These are phyloP conservation scores for Achaetomiella virescens DNA, from an alignment of 495 filamentous ascomycete species.

Conservation along the genomic window DNA sequence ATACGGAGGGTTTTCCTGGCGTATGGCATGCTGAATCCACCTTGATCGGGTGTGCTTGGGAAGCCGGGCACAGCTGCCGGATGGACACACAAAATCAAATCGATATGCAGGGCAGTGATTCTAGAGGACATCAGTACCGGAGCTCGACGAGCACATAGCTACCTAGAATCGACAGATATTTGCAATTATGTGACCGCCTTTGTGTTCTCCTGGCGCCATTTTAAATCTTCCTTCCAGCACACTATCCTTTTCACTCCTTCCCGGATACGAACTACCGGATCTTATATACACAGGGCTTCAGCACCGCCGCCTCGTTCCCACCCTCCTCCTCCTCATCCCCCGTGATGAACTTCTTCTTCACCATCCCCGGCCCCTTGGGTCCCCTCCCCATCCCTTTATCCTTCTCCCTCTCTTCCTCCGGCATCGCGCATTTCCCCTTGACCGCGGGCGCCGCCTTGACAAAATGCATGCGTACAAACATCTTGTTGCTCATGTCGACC, in stretches of 20 bases:
- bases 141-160: not conserved
- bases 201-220: not conserved
- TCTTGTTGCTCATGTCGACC: constrained; percentile 82
- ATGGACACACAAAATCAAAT: not conserved
- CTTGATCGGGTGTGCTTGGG: not conserved
- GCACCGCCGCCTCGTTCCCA: constrained; percentile 57
- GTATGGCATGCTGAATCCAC: not conserved
- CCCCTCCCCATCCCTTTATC: constrained; percentile 26
- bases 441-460: constrained; percentile 65
- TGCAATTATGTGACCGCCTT: no score
- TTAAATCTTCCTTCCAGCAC: not conserved
- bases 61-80: not conserved
- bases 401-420: constrained; percentile 20
- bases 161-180: constrained; percentile 5
- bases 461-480: constrained; percentile 97
- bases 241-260: not conserved
- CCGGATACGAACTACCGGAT: constrained; percentile 48
- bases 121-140: not conserved
- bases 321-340: constrained; percentile 47
- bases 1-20: constrained; percentile 5
- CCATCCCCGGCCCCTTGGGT: not conserved
- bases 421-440: constrained; percentile 55
- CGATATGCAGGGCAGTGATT: not conserved
- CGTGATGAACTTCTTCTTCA: constrained; percentile 56
- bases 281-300: constrained; percentile 98